These are phyloP conservation scores for Adansonia gregorii DNA, from an alignment of 441 rosid genomes.

Conservation along the genomic window DNA sequence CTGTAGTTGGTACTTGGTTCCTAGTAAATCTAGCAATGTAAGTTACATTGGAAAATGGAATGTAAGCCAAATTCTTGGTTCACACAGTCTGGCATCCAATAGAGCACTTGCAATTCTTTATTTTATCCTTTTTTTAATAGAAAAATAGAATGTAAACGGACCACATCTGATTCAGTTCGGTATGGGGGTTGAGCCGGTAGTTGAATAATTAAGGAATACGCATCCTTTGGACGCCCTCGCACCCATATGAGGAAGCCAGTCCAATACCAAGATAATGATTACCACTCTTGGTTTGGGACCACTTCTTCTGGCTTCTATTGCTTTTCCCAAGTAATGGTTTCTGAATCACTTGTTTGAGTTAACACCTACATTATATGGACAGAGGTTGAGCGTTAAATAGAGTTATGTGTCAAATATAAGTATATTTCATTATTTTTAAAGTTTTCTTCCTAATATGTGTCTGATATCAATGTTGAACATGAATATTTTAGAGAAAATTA, in stretches of 20 bases:
- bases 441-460: not conserved
- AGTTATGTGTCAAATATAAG: not conserved
- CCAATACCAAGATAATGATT: not conserved
- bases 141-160: not conserved
- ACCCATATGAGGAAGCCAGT: not conserved
- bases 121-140: too few species aligned
- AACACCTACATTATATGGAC: too few species aligned
- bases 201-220: not conserved
- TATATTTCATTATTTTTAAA: not conserved
- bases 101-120: not conserved
- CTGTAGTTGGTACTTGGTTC: not conserved
- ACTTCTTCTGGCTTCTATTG: not conserved
- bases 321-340: not conserved
- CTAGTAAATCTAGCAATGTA: not conserved
- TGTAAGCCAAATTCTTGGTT: not conserved
- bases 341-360: not conserved
- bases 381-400: too few species aligned
- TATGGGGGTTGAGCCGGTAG: not conserved
- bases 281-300: not conserved
- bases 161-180: not conserved
- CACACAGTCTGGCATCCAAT: not conserved
- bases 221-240: not conserved
- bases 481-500: too few species aligned
- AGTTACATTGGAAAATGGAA: not conserved
- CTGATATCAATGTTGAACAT: too few species aligned